These are phyloP conservation scores for Polygonum maritimum DNA, from an alignment of 148 eudicot species.

Conservation along the genomic window DNA sequence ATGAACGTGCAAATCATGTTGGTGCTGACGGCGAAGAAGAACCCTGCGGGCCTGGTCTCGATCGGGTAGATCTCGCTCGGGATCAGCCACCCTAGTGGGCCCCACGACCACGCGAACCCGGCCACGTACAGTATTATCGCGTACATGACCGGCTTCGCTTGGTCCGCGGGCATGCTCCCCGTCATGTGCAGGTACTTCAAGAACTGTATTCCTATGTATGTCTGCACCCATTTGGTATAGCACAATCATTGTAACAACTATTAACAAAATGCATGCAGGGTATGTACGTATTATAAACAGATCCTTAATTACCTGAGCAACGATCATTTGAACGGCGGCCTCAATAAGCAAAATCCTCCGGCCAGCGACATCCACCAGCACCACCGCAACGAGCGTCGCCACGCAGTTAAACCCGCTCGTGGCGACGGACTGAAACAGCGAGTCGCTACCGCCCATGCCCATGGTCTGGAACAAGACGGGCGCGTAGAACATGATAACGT, in stretches of 20 bases:
- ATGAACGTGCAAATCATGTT: conserved; percentile 78
- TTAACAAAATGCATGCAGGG: too few species aligned
- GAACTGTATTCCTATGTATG: neutral
- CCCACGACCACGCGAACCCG: conserved; percentile 94
- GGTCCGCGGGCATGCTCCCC: neutral
- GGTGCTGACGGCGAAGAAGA: conserved; percentile 68
- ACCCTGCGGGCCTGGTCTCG: conserved; percentile 92
- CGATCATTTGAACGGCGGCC: conserved; percentile 84
- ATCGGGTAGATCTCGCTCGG: conserved; percentile 90
- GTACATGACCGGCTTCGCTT: neutral
- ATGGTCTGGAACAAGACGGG: conserved; percentile 76
- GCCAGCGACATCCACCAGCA: conserved; percentile 68
- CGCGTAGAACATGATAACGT: conserved; percentile 91
- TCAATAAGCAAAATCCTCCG: conserved; percentile 56
- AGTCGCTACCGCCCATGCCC: conserved; percentile 63
- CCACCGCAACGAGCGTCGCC: conserved; percentile 73
- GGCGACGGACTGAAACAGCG: conserved; percentile 71
- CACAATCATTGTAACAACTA: too few species aligned
- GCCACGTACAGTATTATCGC: conserved; percentile 32
- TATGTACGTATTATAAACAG: too few species aligned
- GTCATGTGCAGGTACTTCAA: neutral
- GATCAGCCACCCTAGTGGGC: conserved; percentile 92
- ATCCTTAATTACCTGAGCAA: conserved; percentile 31
- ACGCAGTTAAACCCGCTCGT: conserved; percentile 73
- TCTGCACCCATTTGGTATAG: neutral